Percentiles rank a stretch among this genome's conserved stretches.
These are phyloP conservation scores for Ascochyta pisi DNA, from an alignment of 2,329 filamentous ascomycete species.

Conservation along the genomic window DNA sequence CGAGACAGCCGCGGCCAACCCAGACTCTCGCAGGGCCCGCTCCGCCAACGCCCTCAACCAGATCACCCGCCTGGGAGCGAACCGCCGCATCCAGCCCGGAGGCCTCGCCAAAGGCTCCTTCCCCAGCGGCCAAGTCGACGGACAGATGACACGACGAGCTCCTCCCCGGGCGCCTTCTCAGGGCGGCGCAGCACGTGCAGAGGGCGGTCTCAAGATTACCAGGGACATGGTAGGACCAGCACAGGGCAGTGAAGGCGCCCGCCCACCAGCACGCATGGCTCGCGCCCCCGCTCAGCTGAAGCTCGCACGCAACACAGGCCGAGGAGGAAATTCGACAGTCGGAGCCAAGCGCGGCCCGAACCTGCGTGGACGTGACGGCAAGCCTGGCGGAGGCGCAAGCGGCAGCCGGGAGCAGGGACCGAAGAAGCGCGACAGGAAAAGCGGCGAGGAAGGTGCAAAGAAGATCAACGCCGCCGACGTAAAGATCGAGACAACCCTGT, in stretches of 20 bases:
- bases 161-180: neutral
- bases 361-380: constrained; percentile 30
- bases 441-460: constrained; percentile 2
- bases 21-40: constrained; percentile 35
- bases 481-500: constrained; percentile 24
- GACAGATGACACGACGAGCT: constrained; percentile 5
- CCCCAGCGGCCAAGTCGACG: constrained; percentile 27
- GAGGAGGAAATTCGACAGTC: constrained; percentile 12
- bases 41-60: constrained; percentile 34
- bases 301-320: constrained; percentile 16
- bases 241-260: constrained; percentile 1
- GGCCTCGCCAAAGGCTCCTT: constrained; percentile 30
- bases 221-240: constrained; percentile 10
- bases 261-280: constrained; percentile 37
- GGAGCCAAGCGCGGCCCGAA: constrained; percentile 32
- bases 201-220: constrained; percentile 28
- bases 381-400: constrained; percentile 12
- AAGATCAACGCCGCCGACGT: constrained; percentile 14
- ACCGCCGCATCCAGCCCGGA: constrained; percentile 27
- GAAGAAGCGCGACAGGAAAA: constrained; percentile 30
- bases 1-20: constrained; percentile 16
- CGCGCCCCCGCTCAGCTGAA: constrained; percentile 40
- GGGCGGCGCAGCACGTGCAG: constrained; percentile 21
- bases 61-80: constrained; percentile 32
- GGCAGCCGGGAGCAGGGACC: constrained; percentile 23